Evolutionary conservation across 768 basidiomycete species (phyloP).

Genomic region (Tephrocybe sp.): DNA sequence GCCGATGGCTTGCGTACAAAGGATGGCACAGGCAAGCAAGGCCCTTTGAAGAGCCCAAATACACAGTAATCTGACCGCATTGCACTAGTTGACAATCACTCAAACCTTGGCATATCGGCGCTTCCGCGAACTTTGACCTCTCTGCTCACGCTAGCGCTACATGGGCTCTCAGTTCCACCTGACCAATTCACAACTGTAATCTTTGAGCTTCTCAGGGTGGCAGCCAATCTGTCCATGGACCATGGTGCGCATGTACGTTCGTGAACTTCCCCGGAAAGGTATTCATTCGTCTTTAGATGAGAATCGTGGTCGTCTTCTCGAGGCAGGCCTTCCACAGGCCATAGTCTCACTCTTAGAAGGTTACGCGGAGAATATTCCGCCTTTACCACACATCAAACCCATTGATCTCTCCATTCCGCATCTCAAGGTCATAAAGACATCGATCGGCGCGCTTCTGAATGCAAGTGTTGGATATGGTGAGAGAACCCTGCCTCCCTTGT

Average conservation of each 20-base stretch:
- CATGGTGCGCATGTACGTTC: slow-evolving; percentile 49
- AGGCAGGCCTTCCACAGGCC: slow-evolving; percentile 66
- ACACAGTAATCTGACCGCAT: slow-evolving; percentile 4
- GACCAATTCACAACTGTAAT: slow-evolving; percentile 47
- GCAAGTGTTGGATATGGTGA: slow-evolving; percentile 74
- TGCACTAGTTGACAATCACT: slow-evolving; percentile 64
- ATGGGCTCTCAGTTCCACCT: slow-evolving; percentile 44
- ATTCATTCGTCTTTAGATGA: slow-evolving; percentile 47
- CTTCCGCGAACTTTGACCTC: slow-evolving; percentile 65
- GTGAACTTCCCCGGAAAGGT: neutral
- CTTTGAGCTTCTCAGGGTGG: slow-evolving; percentile 71
- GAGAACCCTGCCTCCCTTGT: too few species aligned
- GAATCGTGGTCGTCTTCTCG: slow-evolving; percentile 69
- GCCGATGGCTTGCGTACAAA: slow-evolving; percentile 62
- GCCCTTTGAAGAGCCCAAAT: neutral
- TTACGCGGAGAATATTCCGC: slow-evolving; percentile 51
- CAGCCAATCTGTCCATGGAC: slow-evolving; percentile 83
- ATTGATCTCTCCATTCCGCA: slow-evolving; percentile 56
- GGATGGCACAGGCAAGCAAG: slow-evolving; percentile 45
- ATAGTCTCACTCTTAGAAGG: slow-evolving; percentile 67
- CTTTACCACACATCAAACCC: slow-evolving; percentile 34
- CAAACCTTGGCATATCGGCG: slow-evolving; percentile 59
- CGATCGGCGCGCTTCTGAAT: slow-evolving; percentile 78
- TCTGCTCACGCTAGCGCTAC: slow-evolving; percentile 55
- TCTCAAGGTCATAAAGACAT: slow-evolving; percentile 71